These are phyloP conservation scores for Quercus cerris DNA, from an alignment of 306 rosid species.

Conservation along the genomic window DNA sequence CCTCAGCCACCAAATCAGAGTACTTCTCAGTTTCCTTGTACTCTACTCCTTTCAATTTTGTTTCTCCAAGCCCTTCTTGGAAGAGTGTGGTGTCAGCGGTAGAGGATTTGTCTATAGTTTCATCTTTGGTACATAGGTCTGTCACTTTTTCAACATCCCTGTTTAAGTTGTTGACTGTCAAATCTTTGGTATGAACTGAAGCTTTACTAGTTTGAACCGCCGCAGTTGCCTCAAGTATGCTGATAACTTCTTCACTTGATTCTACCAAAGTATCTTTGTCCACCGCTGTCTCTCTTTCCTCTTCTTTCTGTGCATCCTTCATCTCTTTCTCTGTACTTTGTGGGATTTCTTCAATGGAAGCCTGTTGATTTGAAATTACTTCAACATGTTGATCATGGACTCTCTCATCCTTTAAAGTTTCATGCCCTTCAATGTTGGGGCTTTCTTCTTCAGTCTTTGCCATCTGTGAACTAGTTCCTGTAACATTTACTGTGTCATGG, in stretches of 20 bases:
- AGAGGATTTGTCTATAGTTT: background rate
- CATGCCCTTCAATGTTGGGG: conserved; percentile 9
- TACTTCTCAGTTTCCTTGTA: conserved; percentile 2
- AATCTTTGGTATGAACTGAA: conserved; percentile 12
- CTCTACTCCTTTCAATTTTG: background rate
- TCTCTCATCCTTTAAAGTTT: conserved; percentile 10
- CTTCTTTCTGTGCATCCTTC: conserved; percentile 6
- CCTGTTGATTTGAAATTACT: conserved; percentile 23
- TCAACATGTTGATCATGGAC: conserved; percentile 19
- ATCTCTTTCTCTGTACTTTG: conserved; percentile 17
- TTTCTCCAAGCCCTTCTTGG: conserved; percentile 5
- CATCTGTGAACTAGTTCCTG: background rate
- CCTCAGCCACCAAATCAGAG: background rate
- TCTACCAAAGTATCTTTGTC: conserved; percentile 7
- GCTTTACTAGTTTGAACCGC: conserved; percentile 14
- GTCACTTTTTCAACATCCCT: conserved; percentile 9
- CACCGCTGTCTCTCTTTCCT: conserved; percentile 1
- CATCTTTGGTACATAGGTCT: conserved; percentile 1
- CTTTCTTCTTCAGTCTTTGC: conserved; percentile 8
- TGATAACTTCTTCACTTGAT: conserved; percentile 10
- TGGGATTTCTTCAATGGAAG: conserved; percentile 13
- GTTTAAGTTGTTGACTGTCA: background rate
- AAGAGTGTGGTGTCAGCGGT: background rate
- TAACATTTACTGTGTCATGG: conserved; percentile 3
- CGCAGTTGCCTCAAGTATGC: conserved; percentile 3